phyloP scores from a whole-genome alignment of 345 rosid genomes.

The Salix dunnii region DNA sequence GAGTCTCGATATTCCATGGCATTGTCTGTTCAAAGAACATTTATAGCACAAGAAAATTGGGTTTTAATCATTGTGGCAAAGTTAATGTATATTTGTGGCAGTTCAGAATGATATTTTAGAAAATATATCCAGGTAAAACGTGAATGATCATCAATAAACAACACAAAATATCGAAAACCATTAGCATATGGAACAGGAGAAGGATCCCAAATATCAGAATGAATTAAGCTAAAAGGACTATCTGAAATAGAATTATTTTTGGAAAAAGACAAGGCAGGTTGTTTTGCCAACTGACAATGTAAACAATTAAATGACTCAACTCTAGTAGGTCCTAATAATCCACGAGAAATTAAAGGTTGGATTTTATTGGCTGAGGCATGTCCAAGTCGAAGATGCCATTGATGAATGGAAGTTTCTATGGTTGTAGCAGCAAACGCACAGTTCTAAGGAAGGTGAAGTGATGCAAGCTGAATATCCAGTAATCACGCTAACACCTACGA shows the following conservation, averaged over 20 bases:
- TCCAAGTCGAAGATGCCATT: constrained; percentile 1
- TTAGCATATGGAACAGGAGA: background rate
- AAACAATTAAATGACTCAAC: constrained; percentile 3
- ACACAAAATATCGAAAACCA: background rate
- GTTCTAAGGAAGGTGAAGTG: background rate
- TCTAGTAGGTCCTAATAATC: background rate
- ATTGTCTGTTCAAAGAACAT: background rate
- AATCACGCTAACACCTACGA: no score
- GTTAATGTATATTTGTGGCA: background rate
- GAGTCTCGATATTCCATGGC: background rate
- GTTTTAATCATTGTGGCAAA: background rate
- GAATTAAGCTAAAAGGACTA: background rate
- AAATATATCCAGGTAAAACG: background rate
- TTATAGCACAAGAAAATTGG: background rate
- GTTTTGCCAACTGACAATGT: background rate
- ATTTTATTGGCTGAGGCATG: background rate
- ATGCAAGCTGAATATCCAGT: no score
- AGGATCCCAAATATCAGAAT: background rate
- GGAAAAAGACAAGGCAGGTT: background rate
- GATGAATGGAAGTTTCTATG: background rate
- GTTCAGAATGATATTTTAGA: background rate
- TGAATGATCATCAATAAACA: background rate
- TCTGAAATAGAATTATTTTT: background rate
- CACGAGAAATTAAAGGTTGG: constrained; percentile 6
- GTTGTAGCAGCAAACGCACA: no score